Conservation (phyloP, 805 yeast genomes). For the Starmerella scarabaei region DNA sequence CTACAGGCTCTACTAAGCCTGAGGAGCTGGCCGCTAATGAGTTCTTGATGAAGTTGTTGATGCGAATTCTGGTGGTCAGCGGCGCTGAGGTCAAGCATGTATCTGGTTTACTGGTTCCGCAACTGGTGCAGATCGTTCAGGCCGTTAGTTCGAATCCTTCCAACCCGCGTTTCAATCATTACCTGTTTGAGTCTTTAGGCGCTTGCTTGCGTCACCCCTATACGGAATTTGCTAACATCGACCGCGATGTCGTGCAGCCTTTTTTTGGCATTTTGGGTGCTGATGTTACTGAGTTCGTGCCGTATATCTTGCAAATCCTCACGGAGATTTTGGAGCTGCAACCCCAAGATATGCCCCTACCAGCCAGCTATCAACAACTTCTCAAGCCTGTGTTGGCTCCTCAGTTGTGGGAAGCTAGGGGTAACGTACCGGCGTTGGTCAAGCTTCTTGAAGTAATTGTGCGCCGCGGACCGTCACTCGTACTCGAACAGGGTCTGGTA, state of each 20-base stretch:
- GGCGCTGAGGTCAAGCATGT: constrained; percentile 34
- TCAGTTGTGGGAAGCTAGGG: constrained; percentile 82
- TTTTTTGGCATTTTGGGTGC: constrained; percentile 55
- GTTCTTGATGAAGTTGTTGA: constrained; percentile 74
- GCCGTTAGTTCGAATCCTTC: constrained; percentile 81
- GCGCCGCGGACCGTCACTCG: constrained; percentile 31
- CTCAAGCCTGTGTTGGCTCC: constrained; percentile 79
- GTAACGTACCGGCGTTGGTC: constrained; percentile 87
- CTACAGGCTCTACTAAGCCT: constrained; percentile 50
- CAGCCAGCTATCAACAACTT: constrained; percentile 50
- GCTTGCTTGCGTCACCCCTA: constrained; percentile 45
- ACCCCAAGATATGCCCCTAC: constrained; percentile 35
- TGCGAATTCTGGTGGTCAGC: constrained; percentile 69
- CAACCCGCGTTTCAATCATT: constrained; percentile 87
- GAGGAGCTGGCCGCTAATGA: constrained; percentile 93
- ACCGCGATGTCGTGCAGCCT: constrained; percentile 49
- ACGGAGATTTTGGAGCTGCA: constrained; percentile 56
- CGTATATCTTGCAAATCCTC: constrained; percentile 83
- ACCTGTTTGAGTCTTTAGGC: constrained; percentile 76
- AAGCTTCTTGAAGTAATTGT: constrained; percentile 62
- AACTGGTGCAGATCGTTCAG: constrained; percentile 54
- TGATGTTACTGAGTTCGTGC: constrained; percentile 88
- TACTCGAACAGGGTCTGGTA: constrained; percentile 34
- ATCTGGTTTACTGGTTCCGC: constrained; percentile 38
- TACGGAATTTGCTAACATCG: constrained; percentile 25